phyloP scores from a whole-genome alignment of 139 green algal genomes.

The Chlamydomonas schloesseri region DNA sequence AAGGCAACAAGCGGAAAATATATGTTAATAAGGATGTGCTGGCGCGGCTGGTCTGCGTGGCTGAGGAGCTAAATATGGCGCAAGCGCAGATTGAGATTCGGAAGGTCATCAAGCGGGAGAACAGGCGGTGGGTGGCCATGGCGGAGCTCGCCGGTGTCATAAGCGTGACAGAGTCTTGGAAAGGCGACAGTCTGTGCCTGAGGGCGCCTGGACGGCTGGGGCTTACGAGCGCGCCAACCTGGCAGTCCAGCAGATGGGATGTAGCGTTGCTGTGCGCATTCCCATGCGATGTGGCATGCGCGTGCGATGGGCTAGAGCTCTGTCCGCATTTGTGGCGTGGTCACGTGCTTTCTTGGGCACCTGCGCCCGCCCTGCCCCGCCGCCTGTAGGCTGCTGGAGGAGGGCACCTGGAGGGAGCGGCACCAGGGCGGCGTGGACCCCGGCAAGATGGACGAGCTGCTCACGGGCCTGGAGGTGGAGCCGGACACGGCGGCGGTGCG shows the following conservation, averaged over 20 bases:
- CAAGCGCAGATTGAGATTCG: slow-evolving; percentile 40
- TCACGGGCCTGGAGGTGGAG: slow-evolving; percentile 13
- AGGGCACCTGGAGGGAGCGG: not conserved
- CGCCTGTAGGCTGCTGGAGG: not conserved
- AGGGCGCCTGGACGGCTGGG: too few relatives aligned
- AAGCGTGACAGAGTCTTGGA: too few relatives aligned
- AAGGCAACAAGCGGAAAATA: slow-evolving; percentile 25
- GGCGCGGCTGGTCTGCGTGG: slow-evolving; percentile 11
- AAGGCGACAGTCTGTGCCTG: too few relatives aligned
- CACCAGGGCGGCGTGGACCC: not conserved
- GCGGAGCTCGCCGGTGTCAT: not conserved
- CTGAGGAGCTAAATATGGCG: slow-evolving; percentile 43
- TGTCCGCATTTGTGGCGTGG: too few relatives aligned
- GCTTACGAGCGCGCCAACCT: not conserved
- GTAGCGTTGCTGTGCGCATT: too few relatives aligned
- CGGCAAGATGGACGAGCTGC: not conserved
- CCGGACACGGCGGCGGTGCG: too few relatives aligned
- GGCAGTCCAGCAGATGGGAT: too few relatives aligned
- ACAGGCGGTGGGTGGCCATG: not conserved
- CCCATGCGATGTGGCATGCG: too few relatives aligned
- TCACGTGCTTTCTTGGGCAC: too few relatives aligned
- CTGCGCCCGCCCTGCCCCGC: too few relatives aligned
- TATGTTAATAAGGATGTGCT: slow-evolving; percentile 36
- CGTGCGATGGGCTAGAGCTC: too few relatives aligned
- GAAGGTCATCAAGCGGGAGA: slow-evolving; percentile 23